Base-by-base conservation (phyloP, 164 flowering plant species). In the Berberis thunbergii region DNA sequence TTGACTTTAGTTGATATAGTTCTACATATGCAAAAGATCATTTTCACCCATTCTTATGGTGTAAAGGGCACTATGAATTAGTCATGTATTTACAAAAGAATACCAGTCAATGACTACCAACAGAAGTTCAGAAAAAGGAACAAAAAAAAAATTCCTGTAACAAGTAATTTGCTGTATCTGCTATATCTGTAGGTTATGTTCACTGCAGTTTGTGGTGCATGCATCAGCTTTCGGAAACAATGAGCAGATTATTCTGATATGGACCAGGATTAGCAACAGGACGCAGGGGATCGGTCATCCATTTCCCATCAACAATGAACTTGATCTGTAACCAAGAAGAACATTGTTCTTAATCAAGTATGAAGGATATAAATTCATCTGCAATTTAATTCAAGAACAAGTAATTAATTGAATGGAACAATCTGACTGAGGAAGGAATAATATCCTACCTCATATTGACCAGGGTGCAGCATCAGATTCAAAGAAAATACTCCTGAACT, bases 261-360 rank as follows among this genome's bases (percentile, higher is more conserved):
- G 96, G 92, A 10, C 72, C 69, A 74, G 73, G 79, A 68, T 73
- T 6, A 12, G 80, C 86, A 61, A 82, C 72, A 9, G 94, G 97
- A 4, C 90, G 90, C 50, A 90, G 76, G 10, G 96, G 98, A 81
- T 93, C 98, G 54, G 84, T 66, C 69, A 38, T 81, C 98, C 98
- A 93, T 38, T 66, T 60, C 7, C 98, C 97, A 72, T 93, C 97
- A 45, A 93, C 97, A 40, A 93, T 81, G 67, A 93, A 93, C 69
- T 93, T 93, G 65, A 93, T 80, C 98, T 93, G 88, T 42, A 63
- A 41, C 49, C 49, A 57, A 61, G 53, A 64, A n/a, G 48, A 13
- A 11, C 7, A 13, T 43, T 5, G 10, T 0, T 4, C 44, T 64
- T 11, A 43, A 26, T 2, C 38, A 50, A 6, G 26, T 26, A 26